Evolutionary conservation across 1,139 yeast genomes (phyloP), one percentile per base, ranked within the genome.

Genomic region (Protomyces gravidus): DNA sequence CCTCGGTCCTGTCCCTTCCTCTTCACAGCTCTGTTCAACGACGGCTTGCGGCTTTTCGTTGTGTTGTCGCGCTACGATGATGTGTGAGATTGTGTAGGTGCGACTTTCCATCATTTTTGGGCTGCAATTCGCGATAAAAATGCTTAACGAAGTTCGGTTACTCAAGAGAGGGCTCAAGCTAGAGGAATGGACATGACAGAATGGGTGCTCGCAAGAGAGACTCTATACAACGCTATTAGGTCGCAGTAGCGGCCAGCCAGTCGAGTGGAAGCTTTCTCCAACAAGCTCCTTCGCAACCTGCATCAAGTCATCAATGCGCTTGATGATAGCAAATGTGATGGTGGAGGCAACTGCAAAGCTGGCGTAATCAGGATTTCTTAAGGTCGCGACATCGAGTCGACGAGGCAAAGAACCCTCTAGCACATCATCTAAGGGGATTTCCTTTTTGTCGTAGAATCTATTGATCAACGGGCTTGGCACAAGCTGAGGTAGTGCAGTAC

Each of bases 211-310:
- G n/a, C n/a, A n/a, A n/a, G n/a, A n/a, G n/a, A n/a, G n/a, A n/a
- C n/a, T n/a, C n/a, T n/a, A n/a, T n/a, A n/a, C n/a, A n/a, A n/a
- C n/a, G n/a, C n/a, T n/a, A n/a, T n/a, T n/a, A n/a, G n/a, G n/a
- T n/a, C n/a, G n/a, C n/a, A n/a, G n/a, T n/a, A n/a, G n/a, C n/a
- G 36, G 42, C 42, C 42, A 36, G 42, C 42, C 42, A 13, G 42
- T 46, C 17, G 51, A 23, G 42, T 55, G 56, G 42, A 46, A 69
- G 59, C 67, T 68, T 51, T 69, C 72, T 7, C 72, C 72, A 3
- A 69, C 71, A 39, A 69, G 62, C 5, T 66, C 66, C 63, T 69
- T 69, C 40, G 68, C 65, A 45, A 65, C 62, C 45, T 67, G 46
- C 62, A 69, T 62, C 27, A 69, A 50, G 33, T 65, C 66, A 47